A percentile compares a stretch with the other conserved stretches of the same genome.
phyloP scores from a whole-genome alignment of 805 yeast genomes.

The Kodamaea leandrae region DNA sequence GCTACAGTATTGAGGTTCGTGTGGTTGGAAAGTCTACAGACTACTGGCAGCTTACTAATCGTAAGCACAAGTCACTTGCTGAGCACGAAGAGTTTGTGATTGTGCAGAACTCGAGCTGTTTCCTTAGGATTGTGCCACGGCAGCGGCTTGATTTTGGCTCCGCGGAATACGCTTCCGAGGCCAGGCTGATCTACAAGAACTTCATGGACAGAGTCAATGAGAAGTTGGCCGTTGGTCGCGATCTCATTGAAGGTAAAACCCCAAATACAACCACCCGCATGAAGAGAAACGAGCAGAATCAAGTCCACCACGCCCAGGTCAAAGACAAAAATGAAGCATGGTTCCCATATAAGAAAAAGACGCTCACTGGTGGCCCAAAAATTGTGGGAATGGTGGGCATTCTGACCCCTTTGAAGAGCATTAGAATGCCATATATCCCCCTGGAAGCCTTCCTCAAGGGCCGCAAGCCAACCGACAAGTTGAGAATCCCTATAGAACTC shows the following conservation, averaged over 20 bases:
- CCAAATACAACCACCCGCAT: constrained; percentile 1
- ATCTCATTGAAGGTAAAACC: constrained; percentile 9
- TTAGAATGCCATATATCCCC: constrained; percentile 13
- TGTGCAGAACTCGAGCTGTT: constrained; percentile 22
- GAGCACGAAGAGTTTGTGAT: constrained; percentile 23
- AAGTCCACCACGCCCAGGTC: not conserved
- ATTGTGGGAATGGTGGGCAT: constrained; percentile 22
- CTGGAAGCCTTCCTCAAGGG: constrained; percentile 11
- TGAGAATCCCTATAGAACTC: constrained; percentile 16
- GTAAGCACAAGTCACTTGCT: constrained; percentile 5
- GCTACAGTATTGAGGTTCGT: constrained; percentile 28
- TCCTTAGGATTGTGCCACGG: constrained; percentile 22
- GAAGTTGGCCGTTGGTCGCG: constrained; percentile 17
- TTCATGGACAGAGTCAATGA: constrained; percentile 16
- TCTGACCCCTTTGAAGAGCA: constrained; percentile 15
- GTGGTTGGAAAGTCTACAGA: constrained; percentile 24
- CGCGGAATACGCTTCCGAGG: constrained; percentile 11
- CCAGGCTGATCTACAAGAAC: constrained; percentile 16
- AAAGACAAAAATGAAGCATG: not conserved
- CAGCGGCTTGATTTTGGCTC: constrained; percentile 5
- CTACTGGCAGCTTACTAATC: constrained; percentile 14
- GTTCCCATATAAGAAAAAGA: constrained; percentile 18
- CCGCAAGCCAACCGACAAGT: constrained; percentile 12
- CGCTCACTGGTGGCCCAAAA: constrained; percentile 20
- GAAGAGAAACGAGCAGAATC: not conserved